Evolutionary conservation across 495 filamentous ascomycete species (phyloP).

Genomic region (Hyaloscypha finlandica): DNA sequence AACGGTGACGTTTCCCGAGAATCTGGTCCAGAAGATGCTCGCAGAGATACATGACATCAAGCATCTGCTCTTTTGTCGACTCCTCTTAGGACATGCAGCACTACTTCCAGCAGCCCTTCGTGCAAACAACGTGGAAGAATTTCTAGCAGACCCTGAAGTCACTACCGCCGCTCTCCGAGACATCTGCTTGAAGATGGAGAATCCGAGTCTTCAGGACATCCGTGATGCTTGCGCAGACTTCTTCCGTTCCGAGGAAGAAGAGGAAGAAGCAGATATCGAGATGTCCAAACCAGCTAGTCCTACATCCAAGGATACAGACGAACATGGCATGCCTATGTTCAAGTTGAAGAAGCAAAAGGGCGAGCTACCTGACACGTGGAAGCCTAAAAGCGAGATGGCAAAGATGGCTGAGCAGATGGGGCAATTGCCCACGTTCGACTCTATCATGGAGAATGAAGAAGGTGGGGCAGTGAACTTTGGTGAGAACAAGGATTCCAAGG

Average conservation of each 20-base stretch:
- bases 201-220: slow-evolving; percentile 47
- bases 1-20: slow-evolving; percentile 42
- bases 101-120: slow-evolving; percentile 47
- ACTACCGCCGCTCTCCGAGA: slow-evolving; percentile 48
- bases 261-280: slow-evolving; percentile 32
- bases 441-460: not conserved
- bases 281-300: slow-evolving; percentile 7
- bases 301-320: not conserved
- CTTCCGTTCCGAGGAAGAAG: slow-evolving; percentile 40
- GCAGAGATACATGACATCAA: slow-evolving; percentile 52
- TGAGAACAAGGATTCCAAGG: slow-evolving; percentile 6
- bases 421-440: not conserved
- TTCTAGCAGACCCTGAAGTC: slow-evolving; percentile 45
- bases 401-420: slow-evolving; percentile 1
- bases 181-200: slow-evolving; percentile 48
- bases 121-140: slow-evolving; percentile 48
- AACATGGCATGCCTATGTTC: slow-evolving; percentile 1
- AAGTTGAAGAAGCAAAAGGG: slow-evolving; percentile 1
- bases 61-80: slow-evolving; percentile 50
- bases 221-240: slow-evolving; percentile 57
- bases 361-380: slow-evolving; percentile 31
- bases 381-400: slow-evolving; percentile 31
- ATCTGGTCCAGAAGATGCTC: slow-evolving; percentile 45
- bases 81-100: slow-evolving; percentile 49
- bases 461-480: slow-evolving; percentile 6